Conservation (phyloP, 192 early-diverging fungal genomes). For the Umbelopsis sp. region DNA sequence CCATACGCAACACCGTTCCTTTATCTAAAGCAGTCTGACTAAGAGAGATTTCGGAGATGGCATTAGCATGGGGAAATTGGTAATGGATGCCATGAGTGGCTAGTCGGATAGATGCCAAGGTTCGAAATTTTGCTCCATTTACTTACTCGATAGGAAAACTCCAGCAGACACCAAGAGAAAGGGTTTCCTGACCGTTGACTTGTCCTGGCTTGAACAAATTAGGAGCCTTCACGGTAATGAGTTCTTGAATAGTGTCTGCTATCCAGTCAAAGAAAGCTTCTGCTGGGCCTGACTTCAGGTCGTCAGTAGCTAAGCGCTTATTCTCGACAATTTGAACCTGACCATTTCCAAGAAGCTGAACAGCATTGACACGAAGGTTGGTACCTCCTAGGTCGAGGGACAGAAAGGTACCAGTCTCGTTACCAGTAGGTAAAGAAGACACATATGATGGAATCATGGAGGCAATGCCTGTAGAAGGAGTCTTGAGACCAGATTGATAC, state of each 20-base stretch:
- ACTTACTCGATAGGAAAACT: slow-evolving; percentile 82
- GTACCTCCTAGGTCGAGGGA: slow-evolving; percentile 96
- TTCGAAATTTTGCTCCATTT: too few relatives aligned
- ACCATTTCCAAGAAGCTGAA: slow-evolving; percentile 80
- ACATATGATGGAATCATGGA: slow-evolving; percentile 95
- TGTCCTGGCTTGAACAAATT: slow-evolving; percentile 31
- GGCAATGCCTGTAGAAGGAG: slow-evolving; percentile 47
- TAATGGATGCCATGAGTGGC: too few relatives aligned
- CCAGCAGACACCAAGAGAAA: slow-evolving; percentile 76
- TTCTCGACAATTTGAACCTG: slow-evolving; percentile 64
- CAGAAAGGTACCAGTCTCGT: slow-evolving; percentile 84
- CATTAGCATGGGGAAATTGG: background rate
- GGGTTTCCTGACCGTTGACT: slow-evolving; percentile 27
- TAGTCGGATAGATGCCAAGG: too few relatives aligned
- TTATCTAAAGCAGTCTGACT: slow-evolving; percentile 58
- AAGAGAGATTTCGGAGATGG: background rate
- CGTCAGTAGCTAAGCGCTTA: slow-evolving; percentile 72
- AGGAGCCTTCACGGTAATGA: slow-evolving; percentile 28
- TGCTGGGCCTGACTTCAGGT: slow-evolving; percentile 78
- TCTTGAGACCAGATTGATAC: slow-evolving; percentile 36
- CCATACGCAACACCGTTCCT: slow-evolving; percentile 56
- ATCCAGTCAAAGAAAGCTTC: slow-evolving; percentile 83
- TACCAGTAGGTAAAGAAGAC: slow-evolving; percentile 74
- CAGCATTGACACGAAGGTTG: slow-evolving; percentile 88
- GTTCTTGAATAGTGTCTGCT: slow-evolving; percentile 53